A percentile compares a stretch with the other conserved stretches of the same genome.
Conservation (phyloP, 2,329 filamentous ascomycete genomes). For the Escovopsis sp. region DNA sequence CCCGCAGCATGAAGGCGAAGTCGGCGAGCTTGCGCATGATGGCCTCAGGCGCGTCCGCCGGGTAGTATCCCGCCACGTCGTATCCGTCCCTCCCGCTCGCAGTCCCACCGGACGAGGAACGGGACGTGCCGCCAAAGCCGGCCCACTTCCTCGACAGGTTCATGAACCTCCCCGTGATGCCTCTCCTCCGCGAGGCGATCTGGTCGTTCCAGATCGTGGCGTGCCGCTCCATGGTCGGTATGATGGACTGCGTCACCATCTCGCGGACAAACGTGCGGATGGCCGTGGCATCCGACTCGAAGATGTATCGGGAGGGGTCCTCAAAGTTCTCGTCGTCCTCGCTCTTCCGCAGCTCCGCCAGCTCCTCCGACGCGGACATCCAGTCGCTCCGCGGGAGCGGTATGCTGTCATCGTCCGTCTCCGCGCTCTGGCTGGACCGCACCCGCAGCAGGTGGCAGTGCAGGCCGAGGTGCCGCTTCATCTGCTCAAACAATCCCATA, state of each 20-base stretch:
- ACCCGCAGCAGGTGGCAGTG: slow-evolving; percentile 87
- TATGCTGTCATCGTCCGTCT: slow-evolving; percentile 83
- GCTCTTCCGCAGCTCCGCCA: slow-evolving; percentile 55
- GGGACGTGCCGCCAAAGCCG: slow-evolving; percentile 56
- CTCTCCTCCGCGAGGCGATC: slow-evolving; percentile 76
- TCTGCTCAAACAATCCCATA: slow-evolving; percentile 85
- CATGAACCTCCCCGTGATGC: slow-evolving; percentile 85
- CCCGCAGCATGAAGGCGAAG: slow-evolving; percentile 91
- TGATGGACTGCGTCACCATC: slow-evolving; percentile 85
- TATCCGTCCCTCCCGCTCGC: slow-evolving; percentile 52
- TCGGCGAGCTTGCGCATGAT: slow-evolving; percentile 88
- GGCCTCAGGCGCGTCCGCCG: slow-evolving; percentile 71
- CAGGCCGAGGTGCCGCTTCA: slow-evolving; percentile 95
- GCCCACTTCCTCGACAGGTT: slow-evolving; percentile 84
- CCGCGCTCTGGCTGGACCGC: slow-evolving; percentile 68
- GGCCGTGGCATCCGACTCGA: slow-evolving; percentile 80
- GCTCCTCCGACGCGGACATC: slow-evolving; percentile 76
- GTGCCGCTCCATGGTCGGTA: slow-evolving; percentile 91
- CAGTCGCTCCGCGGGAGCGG: slow-evolving; percentile 72
- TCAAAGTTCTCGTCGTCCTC: slow-evolving; percentile 55
- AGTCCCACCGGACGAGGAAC: slow-evolving; percentile 40
- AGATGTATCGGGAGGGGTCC: slow-evolving; percentile 63
- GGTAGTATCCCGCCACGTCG: slow-evolving; percentile 68
- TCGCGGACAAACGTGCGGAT: slow-evolving; percentile 84
- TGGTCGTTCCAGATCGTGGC: slow-evolving; percentile 94